Base-by-base conservation (phyloP, 2,329 filamentous ascomycete genomes). In the Dichotomopilus funicola region DNA sequence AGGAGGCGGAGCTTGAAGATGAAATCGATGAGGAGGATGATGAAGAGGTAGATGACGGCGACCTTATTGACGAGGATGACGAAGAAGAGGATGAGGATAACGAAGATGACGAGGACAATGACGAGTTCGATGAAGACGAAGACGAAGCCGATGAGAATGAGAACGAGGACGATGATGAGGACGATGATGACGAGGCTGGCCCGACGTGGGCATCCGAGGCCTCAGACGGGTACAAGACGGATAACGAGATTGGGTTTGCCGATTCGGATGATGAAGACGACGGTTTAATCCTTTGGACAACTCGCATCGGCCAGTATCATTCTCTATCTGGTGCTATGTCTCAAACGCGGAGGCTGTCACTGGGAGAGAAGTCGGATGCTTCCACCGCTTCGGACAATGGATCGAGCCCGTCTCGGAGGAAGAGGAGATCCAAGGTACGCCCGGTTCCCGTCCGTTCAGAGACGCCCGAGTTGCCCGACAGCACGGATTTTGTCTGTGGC, bases 401-500 rank as follows among this genome's bases (percentile, higher is more conserved):
- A 60, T 67, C 65, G 65, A 70, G 60, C 57, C 66, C 43, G 50
- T 68, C 63, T 46, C 71, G 55, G 49, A 65, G 58, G 63, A 66
- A 56, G 61, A 65, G 56, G 53, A 67, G 64, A 58, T 68, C 61
- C 60, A 71, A 67, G 65, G 60, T 67, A 48, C 67, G 63, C 51
- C 43, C 61, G 11, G 75, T 78, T 47, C 82, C 79, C 59, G 83
- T 86, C 62, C 85, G 85, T 27, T 79, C 83, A 41, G 79, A 80
- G 31, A 88, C 87, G 1, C 89, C 89, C 2, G 90, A 96, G 67
- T 78, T 99, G 9, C 94, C 94, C 1, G 94, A 99, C 70, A 96
- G 91, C 71, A 97, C 94, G 11, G 94, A 99, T 70, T 99, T 99
- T 63, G 94, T 99, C n/a, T 97, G 94, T 66, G 94, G 94, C 56